Evolutionary conservation across 768 basidiomycete genomes (phyloP), one percentile per base, ranked within the genome.

Genomic region (Tricholoma saponaceum): DNA sequence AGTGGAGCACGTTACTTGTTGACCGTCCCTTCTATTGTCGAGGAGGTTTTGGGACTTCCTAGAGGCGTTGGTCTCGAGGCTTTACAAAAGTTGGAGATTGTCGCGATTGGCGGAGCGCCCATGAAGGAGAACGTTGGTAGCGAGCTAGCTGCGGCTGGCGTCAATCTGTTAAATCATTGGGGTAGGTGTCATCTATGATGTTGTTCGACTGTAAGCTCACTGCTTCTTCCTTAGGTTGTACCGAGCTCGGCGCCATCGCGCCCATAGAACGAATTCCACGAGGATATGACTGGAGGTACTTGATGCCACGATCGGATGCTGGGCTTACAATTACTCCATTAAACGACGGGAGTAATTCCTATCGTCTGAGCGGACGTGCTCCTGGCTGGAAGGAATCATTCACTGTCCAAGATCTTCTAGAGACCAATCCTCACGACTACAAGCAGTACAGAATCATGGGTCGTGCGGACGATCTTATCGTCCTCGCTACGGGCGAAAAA

Each of bases 401-500:
- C 51, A 61, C 73, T 37, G 71, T 76, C 8, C 74, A 76, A 51
- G 77, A 79, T 59, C 69, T 73, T n/a, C 67, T 78, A 2, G 60
- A 66, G 2, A 56, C 60, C 3, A 66, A 77, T 44, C 75, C 77
- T 0, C 30, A 51, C 1, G 64, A 70, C 51, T 57, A 59, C 20
- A 66, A 60, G 25, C 73, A 76, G 47, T 70, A 70, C 60, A 66
- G 62, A 18, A 72, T 79, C 30, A 62, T 72, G 26, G 75, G 74
- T 4, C 71, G 76, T 16, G 68, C 70, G 3, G 76, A 78, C 54
- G 75, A 78, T 52, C 67, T 78, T 20, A 57, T 79, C 9, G 75
- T 79, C 33, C 70, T 79, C 13, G 70, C 72, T 6, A 78, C 72
- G 0, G 77, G 77, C 9, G 77, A 79, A 60, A 79, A 79, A 61